Conservation (phyloP, 148 eudicot genomes). For the Amaranthus palmeri region DNA sequence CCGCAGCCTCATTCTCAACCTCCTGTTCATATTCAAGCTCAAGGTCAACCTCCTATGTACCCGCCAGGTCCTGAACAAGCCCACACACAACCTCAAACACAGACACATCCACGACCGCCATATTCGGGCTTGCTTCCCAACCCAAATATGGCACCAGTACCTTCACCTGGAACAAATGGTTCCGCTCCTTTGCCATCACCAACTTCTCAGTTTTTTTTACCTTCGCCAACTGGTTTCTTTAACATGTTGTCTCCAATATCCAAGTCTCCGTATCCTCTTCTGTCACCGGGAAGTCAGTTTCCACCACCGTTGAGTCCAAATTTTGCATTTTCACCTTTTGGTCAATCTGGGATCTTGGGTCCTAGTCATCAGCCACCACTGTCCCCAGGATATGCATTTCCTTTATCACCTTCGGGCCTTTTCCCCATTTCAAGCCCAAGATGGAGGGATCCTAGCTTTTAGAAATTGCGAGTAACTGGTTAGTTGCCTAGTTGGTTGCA, state of each 20-base stretch:
- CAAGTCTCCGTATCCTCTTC: slow-evolving; percentile 72
- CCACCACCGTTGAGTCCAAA: slow-evolving; percentile 72
- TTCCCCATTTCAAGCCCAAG: slow-evolving; percentile 72
- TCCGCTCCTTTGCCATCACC: slow-evolving; percentile 68
- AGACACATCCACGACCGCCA: slow-evolving; percentile 10
- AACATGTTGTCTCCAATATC: slow-evolving; percentile 61
- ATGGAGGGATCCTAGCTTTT: slow-evolving; percentile 65
- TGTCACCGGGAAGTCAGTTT: slow-evolving; percentile 68
- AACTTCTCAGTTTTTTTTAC: slow-evolving; percentile 57
- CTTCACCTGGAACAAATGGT: slow-evolving; percentile 54
- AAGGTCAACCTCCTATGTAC: slow-evolving; percentile 21
- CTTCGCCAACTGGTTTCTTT: slow-evolving; percentile 69
- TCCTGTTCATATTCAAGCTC: slow-evolving; percentile 25
- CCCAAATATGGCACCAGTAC: slow-evolving; percentile 40
- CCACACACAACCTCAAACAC: slow-evolving; percentile 19
- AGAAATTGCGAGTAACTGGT: slow-evolving; percentile 11
- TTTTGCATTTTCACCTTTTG: slow-evolving; percentile 57
- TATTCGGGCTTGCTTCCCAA: slow-evolving; percentile 47
- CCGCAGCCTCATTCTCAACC: slow-evolving; percentile 12
- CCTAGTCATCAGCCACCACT: slow-evolving; percentile 69
- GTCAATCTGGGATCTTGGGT: slow-evolving; percentile 67
- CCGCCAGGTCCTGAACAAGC: slow-evolving; percentile 28
- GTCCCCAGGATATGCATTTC: slow-evolving; percentile 72
- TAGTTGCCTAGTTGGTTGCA: slow-evolving; percentile 14
- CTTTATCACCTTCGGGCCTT: slow-evolving; percentile 68